Conservation (phyloP, 2,329 filamentous ascomycete genomes). For the Ceratocystis huliohia region DNA sequence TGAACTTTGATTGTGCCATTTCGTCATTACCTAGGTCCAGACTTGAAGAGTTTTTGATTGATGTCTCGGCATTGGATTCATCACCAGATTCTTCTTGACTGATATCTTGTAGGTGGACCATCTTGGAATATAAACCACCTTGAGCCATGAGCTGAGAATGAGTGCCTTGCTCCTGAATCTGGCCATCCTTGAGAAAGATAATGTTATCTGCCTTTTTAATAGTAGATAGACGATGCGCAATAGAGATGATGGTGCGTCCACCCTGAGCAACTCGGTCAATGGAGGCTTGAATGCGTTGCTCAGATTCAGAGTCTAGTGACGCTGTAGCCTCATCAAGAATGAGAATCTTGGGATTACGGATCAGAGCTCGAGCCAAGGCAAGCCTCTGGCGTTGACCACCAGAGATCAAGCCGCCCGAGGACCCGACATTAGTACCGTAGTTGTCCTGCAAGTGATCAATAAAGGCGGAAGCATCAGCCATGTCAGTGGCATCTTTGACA, state of each 20-base stretch:
- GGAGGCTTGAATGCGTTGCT: constrained; percentile 40
- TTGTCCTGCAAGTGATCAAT: constrained; percentile 42
- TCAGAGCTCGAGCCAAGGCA: constrained; percentile 44
- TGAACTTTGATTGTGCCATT: constrained; percentile 25
- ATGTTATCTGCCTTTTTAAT: constrained; percentile 55
- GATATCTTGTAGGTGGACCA: constrained; percentile 36
- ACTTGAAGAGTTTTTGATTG: constrained; percentile 25
- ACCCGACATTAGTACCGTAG: constrained; percentile 41
- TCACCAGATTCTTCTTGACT: constrained; percentile 22
- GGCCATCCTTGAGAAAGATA: constrained; percentile 49
- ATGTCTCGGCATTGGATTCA: constrained; percentile 26
- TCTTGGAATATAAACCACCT: constrained; percentile 38
- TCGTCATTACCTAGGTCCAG: constrained; percentile 29
- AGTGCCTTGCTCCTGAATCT: constrained; percentile 50
- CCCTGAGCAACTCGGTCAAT: constrained; percentile 36
- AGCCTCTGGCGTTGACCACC: constrained; percentile 50
- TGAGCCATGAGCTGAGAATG: constrained; percentile 46
- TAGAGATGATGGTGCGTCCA: constrained; percentile 49
- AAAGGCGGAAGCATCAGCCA: constrained; percentile 48
- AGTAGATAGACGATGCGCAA: constrained; percentile 50
- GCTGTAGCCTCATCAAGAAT: constrained; percentile 51
- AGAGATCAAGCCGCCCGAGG: constrained; percentile 41
- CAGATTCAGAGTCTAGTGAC: constrained; percentile 46
- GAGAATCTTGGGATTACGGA: constrained; percentile 44
- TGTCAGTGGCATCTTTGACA: constrained; percentile 38